Evolutionary conservation across 2,329 filamentous ascomycete species (phyloP).

Genomic region (Myriangium duriaei): DNA sequence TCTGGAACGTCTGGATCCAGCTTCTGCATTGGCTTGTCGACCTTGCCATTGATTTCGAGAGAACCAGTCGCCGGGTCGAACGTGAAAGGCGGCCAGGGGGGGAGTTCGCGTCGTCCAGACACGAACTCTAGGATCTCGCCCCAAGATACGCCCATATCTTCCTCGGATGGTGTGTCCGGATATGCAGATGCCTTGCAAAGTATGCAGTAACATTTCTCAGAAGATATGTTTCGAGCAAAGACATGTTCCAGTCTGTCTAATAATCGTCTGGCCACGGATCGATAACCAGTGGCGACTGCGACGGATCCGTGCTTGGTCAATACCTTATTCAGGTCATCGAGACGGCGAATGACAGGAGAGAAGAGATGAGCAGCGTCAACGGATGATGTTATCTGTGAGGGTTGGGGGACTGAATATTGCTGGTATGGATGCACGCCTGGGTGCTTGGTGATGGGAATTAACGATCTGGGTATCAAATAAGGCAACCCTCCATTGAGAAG

Average conservation of each 20-base stretch:
- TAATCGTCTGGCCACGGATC: slow-evolving; percentile 79
- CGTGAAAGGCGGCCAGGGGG: slow-evolving; percentile 78
- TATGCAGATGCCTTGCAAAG: slow-evolving; percentile 54
- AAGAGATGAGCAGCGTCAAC: slow-evolving; percentile 61
- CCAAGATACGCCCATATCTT: slow-evolving; percentile 67
- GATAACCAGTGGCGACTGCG: slow-evolving; percentile 88
- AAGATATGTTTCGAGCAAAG: slow-evolving; percentile 82
- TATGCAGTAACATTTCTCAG: slow-evolving; percentile 71
- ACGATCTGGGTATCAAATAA: slow-evolving; percentile 57
- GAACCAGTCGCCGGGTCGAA: slow-evolving; percentile 45
- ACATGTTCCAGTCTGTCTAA: slow-evolving; percentile 87
- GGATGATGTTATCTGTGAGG: slow-evolving; percentile 24
- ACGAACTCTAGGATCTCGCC: slow-evolving; percentile 90
- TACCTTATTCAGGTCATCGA: slow-evolving; percentile 78
- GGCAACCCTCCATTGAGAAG: slow-evolving; percentile 76
- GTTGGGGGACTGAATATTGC: slow-evolving; percentile 39
- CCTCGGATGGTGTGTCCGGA: slow-evolving; percentile 36
- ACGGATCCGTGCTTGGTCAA: slow-evolving; percentile 75
- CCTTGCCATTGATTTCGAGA: slow-evolving; percentile 39
- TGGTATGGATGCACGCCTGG: slow-evolving; percentile 46
- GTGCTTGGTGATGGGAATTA: slow-evolving; percentile 50
- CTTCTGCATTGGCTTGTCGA: slow-evolving; percentile 52
- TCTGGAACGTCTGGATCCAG: slow-evolving; percentile 90
- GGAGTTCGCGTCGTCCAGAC: slow-evolving; percentile 74
- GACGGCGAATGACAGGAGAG: slow-evolving; percentile 64